phyloP scores from a whole-genome alignment of 441 rosid genomes.

The Biscutella laevigata region DNA sequence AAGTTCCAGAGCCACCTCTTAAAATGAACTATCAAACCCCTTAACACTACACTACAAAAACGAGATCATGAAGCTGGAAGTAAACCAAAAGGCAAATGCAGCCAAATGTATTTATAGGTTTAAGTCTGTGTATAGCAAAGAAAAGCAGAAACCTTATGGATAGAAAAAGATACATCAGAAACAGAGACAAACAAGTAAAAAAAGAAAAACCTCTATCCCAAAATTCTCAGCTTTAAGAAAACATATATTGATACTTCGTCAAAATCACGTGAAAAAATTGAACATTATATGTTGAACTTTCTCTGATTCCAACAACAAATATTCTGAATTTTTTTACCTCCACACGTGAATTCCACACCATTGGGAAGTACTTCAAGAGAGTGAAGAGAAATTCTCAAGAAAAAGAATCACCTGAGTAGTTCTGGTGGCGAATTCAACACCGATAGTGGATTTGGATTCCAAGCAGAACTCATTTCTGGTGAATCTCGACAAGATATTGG shows the following conservation, averaged over 20 bases:
- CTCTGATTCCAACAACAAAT: neutral
- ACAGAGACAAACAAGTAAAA: neutral
- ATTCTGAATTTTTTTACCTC: neutral
- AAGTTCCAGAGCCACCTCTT: neutral
- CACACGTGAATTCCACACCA: too few relatives aligned
- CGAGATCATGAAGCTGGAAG: neutral
- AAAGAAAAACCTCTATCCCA: neutral
- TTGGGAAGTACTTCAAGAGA: too few relatives aligned
- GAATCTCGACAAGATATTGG: conserved; percentile 86
- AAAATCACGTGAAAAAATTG: conserved; percentile 3
- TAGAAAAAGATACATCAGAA: neutral
- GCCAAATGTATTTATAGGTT: too few relatives aligned
- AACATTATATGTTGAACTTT: neutral
- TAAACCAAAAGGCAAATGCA: neutral
- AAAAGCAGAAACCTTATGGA: neutral
- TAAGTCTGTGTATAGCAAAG: neutral
- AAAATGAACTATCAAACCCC: neutral
- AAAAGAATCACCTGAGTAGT: conserved; percentile 69
- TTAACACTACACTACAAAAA: neutral
- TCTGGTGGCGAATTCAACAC: conserved; percentile 91
- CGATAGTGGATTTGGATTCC: conserved; percentile 93
- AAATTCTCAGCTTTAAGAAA: neutral
- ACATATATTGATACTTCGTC: neutral
- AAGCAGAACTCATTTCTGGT: conserved; percentile 85
- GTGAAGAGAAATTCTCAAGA: neutral